These are phyloP conservation scores for Fusarium dimerum DNA, from an alignment of 2,329 filamentous ascomycete genomes.

Conservation along the genomic window DNA sequence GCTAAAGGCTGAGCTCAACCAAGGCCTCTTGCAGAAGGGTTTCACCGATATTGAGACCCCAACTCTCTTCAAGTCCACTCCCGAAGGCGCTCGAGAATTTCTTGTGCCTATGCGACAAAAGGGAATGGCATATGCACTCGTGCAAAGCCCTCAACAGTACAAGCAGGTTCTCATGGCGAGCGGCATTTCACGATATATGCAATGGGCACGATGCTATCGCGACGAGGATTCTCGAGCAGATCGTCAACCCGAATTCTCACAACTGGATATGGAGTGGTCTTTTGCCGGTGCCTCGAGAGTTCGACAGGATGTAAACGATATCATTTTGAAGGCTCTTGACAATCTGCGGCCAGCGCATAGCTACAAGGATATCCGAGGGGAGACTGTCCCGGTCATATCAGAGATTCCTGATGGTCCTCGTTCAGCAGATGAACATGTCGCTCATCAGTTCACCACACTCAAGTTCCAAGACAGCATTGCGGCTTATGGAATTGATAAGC, in stretches of 20 bases:
- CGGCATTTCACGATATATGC: conserved; percentile 80
- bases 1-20: conserved; percentile 54
- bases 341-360: conserved; percentile 39
- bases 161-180: conserved; percentile 97
- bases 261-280: conserved; percentile 92
- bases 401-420: conserved; percentile 22
- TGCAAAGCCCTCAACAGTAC: conserved; percentile 97
- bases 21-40: conserved; percentile 54
- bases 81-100: conserved; percentile 93
- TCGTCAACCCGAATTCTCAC: conserved; percentile 91
- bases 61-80: conserved; percentile 93
- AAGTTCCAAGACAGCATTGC: conserved; percentile 62
- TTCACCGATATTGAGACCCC: conserved; percentile 90
- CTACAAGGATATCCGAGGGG: conserved; percentile 63
- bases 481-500: conserved; percentile 86
- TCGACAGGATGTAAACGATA: conserved; percentile 37
- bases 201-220: conserved; percentile 92
- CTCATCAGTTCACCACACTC: conserved; percentile 36
- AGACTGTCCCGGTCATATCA: conserved; percentile 35
- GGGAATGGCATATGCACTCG: conserved; percentile 83
- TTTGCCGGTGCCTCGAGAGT: conserved; percentile 63
- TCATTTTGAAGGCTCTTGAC: conserved; percentile 33
- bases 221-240: conserved; percentile 94
- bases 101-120: conserved; percentile 80
- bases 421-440: conserved; percentile 18